A percentile compares a stretch with the other conserved stretches of the same genome.
phyloP scores from a whole-genome alignment of 805 yeast genomes.

The Hanseniaspora singularis region DNA sequence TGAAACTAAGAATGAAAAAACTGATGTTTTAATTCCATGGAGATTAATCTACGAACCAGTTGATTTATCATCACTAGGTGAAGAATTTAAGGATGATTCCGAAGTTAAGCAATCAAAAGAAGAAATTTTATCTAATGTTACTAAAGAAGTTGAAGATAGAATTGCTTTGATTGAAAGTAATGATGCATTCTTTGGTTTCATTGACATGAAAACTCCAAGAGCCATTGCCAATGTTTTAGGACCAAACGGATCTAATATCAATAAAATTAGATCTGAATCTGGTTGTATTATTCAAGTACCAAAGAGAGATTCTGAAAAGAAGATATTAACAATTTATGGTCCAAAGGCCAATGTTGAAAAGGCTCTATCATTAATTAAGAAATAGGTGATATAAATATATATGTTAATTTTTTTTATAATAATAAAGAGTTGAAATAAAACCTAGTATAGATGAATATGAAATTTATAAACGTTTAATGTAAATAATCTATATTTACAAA shows the following conservation, averaged over 20 bases:
- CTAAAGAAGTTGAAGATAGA: constrained; percentile 35
- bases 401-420: background rate
- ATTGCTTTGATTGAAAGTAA: constrained; percentile 38
- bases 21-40: constrained; percentile 45
- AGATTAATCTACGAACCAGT: constrained; percentile 38
- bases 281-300: constrained; percentile 55
- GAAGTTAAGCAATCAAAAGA: constrained; percentile 34
- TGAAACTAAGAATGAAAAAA: constrained; percentile 19
- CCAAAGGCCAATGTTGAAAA: constrained; percentile 41
- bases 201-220: constrained; percentile 43
- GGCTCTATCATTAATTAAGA: constrained; percentile 34
- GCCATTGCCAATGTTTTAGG: constrained; percentile 60
- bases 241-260: constrained; percentile 58
- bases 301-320: constrained; percentile 40
- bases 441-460: no score
- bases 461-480: no score
- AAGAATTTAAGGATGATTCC: constrained; percentile 25
- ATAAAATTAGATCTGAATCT: constrained; percentile 45
- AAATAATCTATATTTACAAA: no score
- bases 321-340: constrained; percentile 52
- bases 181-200: constrained; percentile 41
- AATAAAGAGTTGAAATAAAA: background rate
- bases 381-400: constrained; percentile 18
- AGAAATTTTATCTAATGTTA: constrained; percentile 28
- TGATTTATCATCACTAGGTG: constrained; percentile 25